Conservation (phyloP, 768 basidiomycete species). For the Xerocomellus dryophilus region DNA sequence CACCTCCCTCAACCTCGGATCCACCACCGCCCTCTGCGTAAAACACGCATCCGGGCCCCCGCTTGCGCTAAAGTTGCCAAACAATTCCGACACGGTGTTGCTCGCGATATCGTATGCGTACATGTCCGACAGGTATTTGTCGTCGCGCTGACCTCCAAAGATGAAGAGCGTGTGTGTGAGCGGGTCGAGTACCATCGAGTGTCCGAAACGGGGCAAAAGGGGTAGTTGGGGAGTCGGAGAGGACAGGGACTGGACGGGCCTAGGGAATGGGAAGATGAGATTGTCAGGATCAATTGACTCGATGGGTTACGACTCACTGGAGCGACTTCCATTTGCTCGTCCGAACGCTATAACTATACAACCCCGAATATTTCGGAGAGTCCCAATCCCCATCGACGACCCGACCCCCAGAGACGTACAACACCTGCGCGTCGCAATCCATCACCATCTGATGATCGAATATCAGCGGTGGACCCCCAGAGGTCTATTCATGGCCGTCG, state of each 20-base stretch:
- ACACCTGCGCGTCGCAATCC: conserved; percentile 63
- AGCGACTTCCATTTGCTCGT: conserved; percentile 64
- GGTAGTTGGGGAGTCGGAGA: conserved; percentile 32
- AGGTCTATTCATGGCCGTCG: conserved; percentile 36
- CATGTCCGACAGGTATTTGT: conserved; percentile 72
- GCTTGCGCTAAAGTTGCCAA: conserved; percentile 53
- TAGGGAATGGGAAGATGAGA: neutral
- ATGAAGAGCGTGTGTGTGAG: conserved; percentile 58
- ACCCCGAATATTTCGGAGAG: conserved; percentile 58
- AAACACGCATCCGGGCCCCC: conserved; percentile 73
- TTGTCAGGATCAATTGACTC: too few species aligned
- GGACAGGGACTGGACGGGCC: conserved; percentile 20
- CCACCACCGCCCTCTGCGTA: conserved; percentile 73
- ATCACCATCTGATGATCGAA: conserved; percentile 83
- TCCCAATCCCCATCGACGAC: conserved; percentile 66
- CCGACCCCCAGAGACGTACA: conserved; percentile 77
- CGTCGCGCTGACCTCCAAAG: conserved; percentile 70
- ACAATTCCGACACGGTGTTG: conserved; percentile 57
- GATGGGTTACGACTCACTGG: conserved; percentile 46
- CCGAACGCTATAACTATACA: conserved; percentile 70
- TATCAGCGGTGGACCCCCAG: conserved; percentile 68
- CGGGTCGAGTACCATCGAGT: conserved; percentile 79
- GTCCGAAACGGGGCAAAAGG: conserved; percentile 66
- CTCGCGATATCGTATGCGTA: conserved; percentile 63
- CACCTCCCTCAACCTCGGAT: conserved; percentile 58